Percentiles rank a stretch among this genome's conserved stretches.
Evolutionary conservation across 2,329 filamentous ascomycete species (phyloP).

Genomic region (Aspergillus jensenii): DNA sequence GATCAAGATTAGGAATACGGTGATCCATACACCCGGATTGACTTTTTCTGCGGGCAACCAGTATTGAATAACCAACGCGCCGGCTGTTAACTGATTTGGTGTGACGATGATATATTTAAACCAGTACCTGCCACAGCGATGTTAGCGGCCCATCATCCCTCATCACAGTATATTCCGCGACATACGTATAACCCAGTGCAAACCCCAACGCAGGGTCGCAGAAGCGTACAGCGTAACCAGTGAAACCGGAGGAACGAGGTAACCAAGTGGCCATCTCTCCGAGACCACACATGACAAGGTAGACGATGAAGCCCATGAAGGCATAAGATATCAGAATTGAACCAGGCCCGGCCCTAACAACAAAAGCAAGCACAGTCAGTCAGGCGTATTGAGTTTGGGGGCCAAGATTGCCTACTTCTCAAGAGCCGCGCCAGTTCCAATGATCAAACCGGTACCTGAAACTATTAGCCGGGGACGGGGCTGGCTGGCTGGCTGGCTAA

Average conservation of each 20-base stretch:
- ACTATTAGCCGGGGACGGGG: neutral
- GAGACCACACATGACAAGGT: constrained; percentile 76
- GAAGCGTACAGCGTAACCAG: constrained; percentile 76
- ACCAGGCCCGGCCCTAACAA: constrained; percentile 38
- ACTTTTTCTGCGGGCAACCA: constrained; percentile 67
- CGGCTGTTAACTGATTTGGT: constrained; percentile 80
- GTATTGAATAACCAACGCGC: constrained; percentile 74
- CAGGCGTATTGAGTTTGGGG: neutral
- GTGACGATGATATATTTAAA: constrained; percentile 82
- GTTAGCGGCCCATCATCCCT: neutral
- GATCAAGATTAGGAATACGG: constrained; percentile 65
- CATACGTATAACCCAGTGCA: constrained; percentile 68
- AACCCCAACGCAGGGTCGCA: constrained; percentile 80
- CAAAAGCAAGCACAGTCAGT: neutral
- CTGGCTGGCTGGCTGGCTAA: neutral
- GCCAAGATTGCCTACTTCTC: constrained; percentile 27
- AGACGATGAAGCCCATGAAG: constrained; percentile 61
- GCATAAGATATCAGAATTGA: constrained; percentile 46
- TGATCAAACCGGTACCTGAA: constrained; percentile 38
- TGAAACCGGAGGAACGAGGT: constrained; percentile 75
- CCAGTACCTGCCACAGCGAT: constrained; percentile 47
- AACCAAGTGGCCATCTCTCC: constrained; percentile 86
- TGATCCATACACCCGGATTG: constrained; percentile 78
- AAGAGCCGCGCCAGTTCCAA: constrained; percentile 40
- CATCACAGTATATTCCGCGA: constrained; percentile 10